phyloP scores from a whole-genome alignment of 23 red algal species.

The Cyanidium caldarium region DNA sequence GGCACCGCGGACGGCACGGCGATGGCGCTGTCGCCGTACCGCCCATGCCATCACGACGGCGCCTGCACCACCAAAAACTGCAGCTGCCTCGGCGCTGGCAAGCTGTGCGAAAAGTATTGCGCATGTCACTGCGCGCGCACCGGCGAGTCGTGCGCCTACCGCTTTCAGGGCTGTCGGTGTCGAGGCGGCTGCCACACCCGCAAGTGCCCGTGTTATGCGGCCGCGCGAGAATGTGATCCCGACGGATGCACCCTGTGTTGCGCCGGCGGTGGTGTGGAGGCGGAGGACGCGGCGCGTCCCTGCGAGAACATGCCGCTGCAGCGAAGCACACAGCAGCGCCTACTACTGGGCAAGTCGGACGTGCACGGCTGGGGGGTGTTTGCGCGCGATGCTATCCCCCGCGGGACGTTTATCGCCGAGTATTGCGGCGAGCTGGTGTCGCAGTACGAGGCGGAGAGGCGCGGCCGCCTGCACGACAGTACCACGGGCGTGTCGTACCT shows the following conservation, averaged over 20 bases:
- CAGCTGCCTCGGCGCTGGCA: slow-evolving; percentile 25
- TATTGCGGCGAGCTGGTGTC: slow-evolving; percentile 72
- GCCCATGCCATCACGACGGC: slow-evolving; percentile 44
- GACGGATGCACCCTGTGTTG: slow-evolving; percentile 47
- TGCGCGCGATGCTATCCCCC: slow-evolving; percentile 12
- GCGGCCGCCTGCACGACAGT: slow-evolving; percentile 53
- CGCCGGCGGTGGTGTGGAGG: slow-evolving; percentile 11
- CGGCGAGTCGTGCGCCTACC: slow-evolving; percentile 10
- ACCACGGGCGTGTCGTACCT: slow-evolving; percentile 45
- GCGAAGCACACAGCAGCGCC: slow-evolving; percentile 10
- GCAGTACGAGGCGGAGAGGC: slow-evolving; percentile 44
- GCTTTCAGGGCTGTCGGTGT: slow-evolving; percentile 32
- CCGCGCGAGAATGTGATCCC: slow-evolving; percentile 78
- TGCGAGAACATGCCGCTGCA: slow-evolving; percentile 46
- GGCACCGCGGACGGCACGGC: too few species aligned
- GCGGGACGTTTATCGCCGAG: slow-evolving; percentile 52
- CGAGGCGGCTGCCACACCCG: slow-evolving; percentile 28
- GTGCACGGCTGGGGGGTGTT: slow-evolving; percentile 66
- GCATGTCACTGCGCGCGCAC: slow-evolving; percentile 22
- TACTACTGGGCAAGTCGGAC: slow-evolving; percentile 29
- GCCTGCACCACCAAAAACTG: slow-evolving; percentile 43
- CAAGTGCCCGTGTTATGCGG: slow-evolving; percentile 58
- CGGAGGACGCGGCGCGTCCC: background rate
- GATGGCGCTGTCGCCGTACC: too few species aligned
- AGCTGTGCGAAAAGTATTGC: slow-evolving; percentile 81